Base-by-base conservation (phyloP, 495 filamentous ascomycete species). In the Podospora anserina region DNA sequence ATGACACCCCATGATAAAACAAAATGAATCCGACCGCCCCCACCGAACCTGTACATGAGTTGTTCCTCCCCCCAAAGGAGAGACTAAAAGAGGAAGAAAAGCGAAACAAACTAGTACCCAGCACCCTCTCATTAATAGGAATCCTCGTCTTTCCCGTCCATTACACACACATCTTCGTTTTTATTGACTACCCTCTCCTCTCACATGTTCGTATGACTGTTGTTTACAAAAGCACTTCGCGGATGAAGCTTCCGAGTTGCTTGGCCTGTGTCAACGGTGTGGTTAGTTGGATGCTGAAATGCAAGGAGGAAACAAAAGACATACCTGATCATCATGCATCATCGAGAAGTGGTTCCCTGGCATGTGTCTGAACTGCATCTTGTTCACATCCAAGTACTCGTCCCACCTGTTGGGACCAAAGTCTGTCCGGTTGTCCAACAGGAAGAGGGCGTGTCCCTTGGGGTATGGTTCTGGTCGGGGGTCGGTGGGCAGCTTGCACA, bases 331-430 rank as follows among this genome's bases (percentile, higher is more conserved):
- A 66, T 82, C 84, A 67, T 86, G 85, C 86, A 91, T 90, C 89
- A 91, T 91, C 1, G 84, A 86, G 76, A 90, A 90, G 75, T 91
- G 89, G 68, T 91, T 89, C 6, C 88, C 89, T 2, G 82, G 81
- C 85, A 90, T 89, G 70, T 88, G 85, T 27, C 78, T 74, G 71
- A 83, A 88, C 19, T 72, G 73, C 71, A 93, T 86, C 75, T 91
- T 91, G 67, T 87, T 77, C 15, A 79, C 68, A 44, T 89, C 89
- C 28, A 92, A 79, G 23, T 91, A 87, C 65, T 91, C 88, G 68
- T 91, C 91, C 92, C 92, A 96, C 54, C 87, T 84, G 77, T 93
- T 92, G 56, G 89, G 86, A 13, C 89, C 88, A 68, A 96, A 91
- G 74, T 93, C 88, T 0, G 88, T 87, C 55, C 91, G 83, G 80